Evolutionary conservation across 768 basidiomycete genomes (phyloP), one percentile per base, ranked within the genome.

Genomic region (Amanita jacksonii): DNA sequence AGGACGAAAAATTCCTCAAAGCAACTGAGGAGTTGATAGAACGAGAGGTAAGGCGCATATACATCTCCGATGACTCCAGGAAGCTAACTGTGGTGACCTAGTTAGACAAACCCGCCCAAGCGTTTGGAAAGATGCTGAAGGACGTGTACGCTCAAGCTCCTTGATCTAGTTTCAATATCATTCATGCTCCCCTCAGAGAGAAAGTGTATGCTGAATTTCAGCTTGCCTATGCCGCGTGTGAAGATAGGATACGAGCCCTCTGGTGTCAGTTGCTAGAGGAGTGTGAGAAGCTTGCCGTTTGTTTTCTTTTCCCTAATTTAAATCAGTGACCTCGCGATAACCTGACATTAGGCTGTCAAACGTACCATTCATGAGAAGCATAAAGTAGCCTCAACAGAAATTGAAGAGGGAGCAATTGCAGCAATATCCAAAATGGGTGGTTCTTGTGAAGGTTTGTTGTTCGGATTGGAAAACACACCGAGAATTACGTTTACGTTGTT

Each of bases 231-330:
- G 56, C 56, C n/a, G 42, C 51, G n/a, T 50, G 48, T 34, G 56
- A 57, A 43, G 56, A 57, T 28, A 45, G n/a, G 9, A 57, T 57
- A 8, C 52, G 53, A 25, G 48, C 48, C 24, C 41, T 57, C 20
- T 54, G 52, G 51, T 44, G 25, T 20, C 56, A 55, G 31, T 45
- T 57, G 31, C 49, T 49, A 16, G 47, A 52, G 20, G 54, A 55
- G 40, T 54, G 51, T 22, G 49, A 56, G 46, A 57, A 54, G 36
- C 37, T 57, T 31, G n/a, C 43, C 42, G 56, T 54, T 47, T 33
- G 43, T 30, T 3, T 18, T 24, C 19, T 15, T 12, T n/a, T 31
- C 16, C 1, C 19, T 33, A 25, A 13, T 43, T 33, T 37, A 7
- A 18, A 13, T 15, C 34, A n/a, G n/a, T n/a, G n/a, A n/a, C n/a